Evolutionary conservation across 208 protist genomes (phyloP).

Genomic region (Acanthamoeba lenticulata): DNA sequence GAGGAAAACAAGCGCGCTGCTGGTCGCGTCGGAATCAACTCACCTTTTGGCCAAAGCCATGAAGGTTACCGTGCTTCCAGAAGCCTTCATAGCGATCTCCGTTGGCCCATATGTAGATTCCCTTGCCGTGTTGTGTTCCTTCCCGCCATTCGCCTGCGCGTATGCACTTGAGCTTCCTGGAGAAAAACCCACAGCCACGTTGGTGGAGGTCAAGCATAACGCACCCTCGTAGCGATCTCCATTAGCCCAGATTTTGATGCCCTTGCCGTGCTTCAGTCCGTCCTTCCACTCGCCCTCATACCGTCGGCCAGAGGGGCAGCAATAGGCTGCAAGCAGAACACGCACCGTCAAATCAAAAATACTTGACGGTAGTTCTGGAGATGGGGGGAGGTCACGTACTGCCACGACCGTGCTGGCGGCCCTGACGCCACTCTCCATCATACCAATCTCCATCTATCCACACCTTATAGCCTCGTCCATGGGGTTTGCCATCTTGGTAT

Average conservation of each 20-base stretch:
- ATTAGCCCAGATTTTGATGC: conserved; percentile 37
- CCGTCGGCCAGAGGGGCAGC: neutral
- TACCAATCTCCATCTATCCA: conserved; percentile 19
- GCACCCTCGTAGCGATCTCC: conserved; percentile 44
- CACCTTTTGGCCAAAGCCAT: neutral
- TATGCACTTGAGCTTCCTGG: too few species aligned
- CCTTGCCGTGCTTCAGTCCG: conserved; percentile 21
- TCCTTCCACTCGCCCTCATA: conserved; percentile 62
- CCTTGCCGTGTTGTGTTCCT: conserved; percentile 6
- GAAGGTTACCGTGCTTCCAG: conserved; percentile 31
- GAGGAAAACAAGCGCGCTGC: neutral
- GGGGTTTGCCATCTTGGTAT: neutral
- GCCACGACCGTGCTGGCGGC: conserved; percentile 15
- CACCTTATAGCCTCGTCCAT: conserved; percentile 1
- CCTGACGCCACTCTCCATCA: conserved; percentile 16
- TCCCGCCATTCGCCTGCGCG: conserved; percentile 28
- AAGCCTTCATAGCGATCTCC: conserved; percentile 28
- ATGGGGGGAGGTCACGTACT: neutral
- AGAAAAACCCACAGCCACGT: neutral
- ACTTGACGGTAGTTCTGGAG: too few species aligned
- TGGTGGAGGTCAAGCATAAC: neutral
- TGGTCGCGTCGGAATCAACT: too few species aligned
- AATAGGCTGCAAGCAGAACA: neutral
- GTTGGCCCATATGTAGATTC: conserved; percentile 27
- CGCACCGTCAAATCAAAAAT: neutral